Base-by-base conservation (phyloP, 1,284 basidiomycete genomes). In the Neonothopanus nambi region DNA sequence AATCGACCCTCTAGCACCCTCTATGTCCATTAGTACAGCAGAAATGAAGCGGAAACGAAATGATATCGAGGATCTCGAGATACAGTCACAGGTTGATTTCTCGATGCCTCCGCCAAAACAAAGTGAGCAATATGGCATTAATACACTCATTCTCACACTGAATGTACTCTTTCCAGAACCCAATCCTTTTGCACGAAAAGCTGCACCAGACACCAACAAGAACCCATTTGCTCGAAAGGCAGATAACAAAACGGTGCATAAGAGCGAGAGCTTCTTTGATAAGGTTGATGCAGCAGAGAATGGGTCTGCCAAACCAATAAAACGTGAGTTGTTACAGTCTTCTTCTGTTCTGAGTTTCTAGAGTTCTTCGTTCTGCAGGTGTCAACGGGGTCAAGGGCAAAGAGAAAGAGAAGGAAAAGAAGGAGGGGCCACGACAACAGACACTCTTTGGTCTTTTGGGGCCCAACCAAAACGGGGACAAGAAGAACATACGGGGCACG, bases 181-280 rank as follows among this genome's bases (percentile, higher is more conserved):
- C n/a, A 92, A 93, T 61, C 90, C 91, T 0, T 91, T 91, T 61
- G 81, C 89, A n/a, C 77, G 85, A 44, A 89, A 87, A 61, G 55
- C 75, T 5, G 71, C 63, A 1, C 66, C 70, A 51, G 82, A 82
- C 4, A 65, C 61, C 11, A 77, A 73, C 57, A 81, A 80, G 24
- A 91, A 93, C 65, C 87, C 87, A 0, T 89, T 89, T 55, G 79
- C 82, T 9, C 73, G 83, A 23, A 81, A 81, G 60, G 64, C 64
- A 0, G 80, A 83, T 18, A 73, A 71, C 55, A 82, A 79, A 60
- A 77, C 85, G 5, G 74, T 91, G 28, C 84, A 87, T 61, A 94
- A 98, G 70, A 95, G 91, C 63, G 93, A 93, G 41, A 94, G 90
- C 65, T 98, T 98, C 79, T 99, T 98, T 66, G 87, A 93, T 50